Base-by-base conservation (phyloP, 495 filamentous ascomycete genomes). In the Pseudoneurospora amorphoporcata region DNA sequence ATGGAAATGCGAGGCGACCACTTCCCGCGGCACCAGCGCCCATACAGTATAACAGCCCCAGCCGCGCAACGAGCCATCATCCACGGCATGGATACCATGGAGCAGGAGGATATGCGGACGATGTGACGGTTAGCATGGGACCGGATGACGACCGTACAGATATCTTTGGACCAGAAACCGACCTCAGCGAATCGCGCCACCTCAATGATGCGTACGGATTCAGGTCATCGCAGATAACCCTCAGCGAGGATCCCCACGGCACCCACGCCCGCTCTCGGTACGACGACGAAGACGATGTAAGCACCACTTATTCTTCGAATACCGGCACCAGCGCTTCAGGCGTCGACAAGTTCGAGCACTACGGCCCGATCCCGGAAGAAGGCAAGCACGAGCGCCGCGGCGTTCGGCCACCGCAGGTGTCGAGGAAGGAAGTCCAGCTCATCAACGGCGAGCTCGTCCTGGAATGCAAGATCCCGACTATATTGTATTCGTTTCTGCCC, bases 401-500 rank as follows among this genome's bases (percentile, higher is more conserved):
- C 39, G 93, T 96, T 58, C 88, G 95, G 71, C 86, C 91, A 43
- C 93, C 94, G 3, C 92, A 95, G 76, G 95, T 96, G 89, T 87
- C 91, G 32, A 95, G 92, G 84, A 97, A 95, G 74, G 94, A 98
- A 82, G 96, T 99, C 35, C 89, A 91, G 73, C 87, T 99, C 4
- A 94, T 98, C 86, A 98, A 98, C 79, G 96, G 96, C 77, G 94
- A 98, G 82, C 88, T 99, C 42, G 95, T 99, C 71, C 85, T 99
- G 19, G 96, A 99, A 84, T 98, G 96, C 86, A 98, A 98, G 80
- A 98, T 99, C 69, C 96, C 96, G 1, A 98, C 96, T 0, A 99
- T 98, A 76, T 85, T 98, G 9, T 94, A 98, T 85, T 94, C 92
- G 77, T 98, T 98, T 81, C 84, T 98, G 68, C 96, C 96, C 0